phyloP scores from a whole-genome alignment of 306 rosid species.

The Mucuna pruriens region DNA sequence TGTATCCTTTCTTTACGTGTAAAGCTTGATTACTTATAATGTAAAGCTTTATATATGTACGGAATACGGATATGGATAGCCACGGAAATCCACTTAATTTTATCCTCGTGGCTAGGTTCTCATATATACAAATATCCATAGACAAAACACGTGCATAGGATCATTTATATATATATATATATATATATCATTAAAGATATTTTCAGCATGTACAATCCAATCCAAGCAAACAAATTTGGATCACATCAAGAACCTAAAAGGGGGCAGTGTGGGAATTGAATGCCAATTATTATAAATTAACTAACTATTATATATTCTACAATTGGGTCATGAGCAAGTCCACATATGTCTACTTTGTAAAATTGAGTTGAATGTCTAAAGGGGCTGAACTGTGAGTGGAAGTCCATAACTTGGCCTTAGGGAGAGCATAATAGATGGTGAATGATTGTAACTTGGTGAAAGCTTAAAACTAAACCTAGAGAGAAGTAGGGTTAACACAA shows the following conservation, averaged over 20 bases:
- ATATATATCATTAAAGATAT: not conserved
- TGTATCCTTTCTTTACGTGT: no score
- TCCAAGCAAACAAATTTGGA: not conserved
- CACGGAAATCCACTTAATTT: not conserved
- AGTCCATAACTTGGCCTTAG: conserved; percentile 61
- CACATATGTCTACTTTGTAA: not conserved
- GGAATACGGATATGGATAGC: not conserved
- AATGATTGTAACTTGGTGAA: conserved; percentile 69
- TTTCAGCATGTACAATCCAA: not conserved
- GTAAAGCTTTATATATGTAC: not conserved
- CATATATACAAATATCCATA: no score
- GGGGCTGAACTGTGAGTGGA: conserved; percentile 53
- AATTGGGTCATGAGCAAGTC: not conserved
- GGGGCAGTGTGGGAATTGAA: not conserved
- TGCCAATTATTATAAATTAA: not conserved
- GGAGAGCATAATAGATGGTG: conserved; percentile 77
- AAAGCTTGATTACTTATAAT: no score
- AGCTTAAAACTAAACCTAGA: conserved; percentile 66
- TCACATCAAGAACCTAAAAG: not conserved
- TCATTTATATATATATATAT: not conserved
- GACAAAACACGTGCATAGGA: not conserved
- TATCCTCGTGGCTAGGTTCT: not conserved
- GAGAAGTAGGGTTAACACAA: conserved; percentile 66
- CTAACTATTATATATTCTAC: not conserved
- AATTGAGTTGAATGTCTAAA: not conserved